These are phyloP conservation scores for Rhizopogon sp. DNA, from an alignment of 768 basidiomycete genomes.

Conservation along the genomic window DNA sequence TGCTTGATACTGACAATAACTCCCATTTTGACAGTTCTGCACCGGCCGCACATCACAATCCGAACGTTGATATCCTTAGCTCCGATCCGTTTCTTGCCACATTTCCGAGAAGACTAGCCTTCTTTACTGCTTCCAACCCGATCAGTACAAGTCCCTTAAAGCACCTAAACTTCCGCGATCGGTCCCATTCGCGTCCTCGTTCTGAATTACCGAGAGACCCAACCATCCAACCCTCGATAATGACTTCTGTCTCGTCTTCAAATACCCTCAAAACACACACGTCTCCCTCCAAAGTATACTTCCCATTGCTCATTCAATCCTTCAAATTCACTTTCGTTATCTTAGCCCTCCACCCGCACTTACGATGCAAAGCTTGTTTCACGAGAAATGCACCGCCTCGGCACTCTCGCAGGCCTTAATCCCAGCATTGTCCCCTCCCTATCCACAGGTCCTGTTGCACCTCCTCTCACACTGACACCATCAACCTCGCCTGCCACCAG, in stretches of 20 bases:
- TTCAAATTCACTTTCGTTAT: constrained; percentile 3
- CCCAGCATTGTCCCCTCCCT: constrained; percentile 36
- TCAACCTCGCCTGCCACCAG: constrained; percentile 35
- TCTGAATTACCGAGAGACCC: constrained; percentile 24
- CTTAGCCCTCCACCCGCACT: constrained; percentile 57
- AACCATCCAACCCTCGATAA: constrained; percentile 12
- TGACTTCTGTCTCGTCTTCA: constrained; percentile 25
- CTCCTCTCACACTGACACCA: constrained; percentile 36
- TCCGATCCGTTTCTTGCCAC: constrained; percentile 11
- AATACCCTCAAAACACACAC: constrained; percentile 23
- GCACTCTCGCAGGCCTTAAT: constrained; percentile 51
- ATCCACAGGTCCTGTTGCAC: constrained; percentile 41
- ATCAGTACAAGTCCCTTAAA: constrained; percentile 20
- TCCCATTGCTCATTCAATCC: constrained; percentile 2
- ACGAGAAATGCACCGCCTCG: constrained; percentile 82
- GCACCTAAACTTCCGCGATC: constrained; percentile 29
- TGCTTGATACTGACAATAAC: constrained; percentile 8
- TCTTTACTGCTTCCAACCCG: constrained; percentile 34
- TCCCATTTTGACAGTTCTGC: constrained; percentile 10
- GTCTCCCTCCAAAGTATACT: constrained; percentile 29
- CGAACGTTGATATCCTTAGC: constrained; percentile 5
- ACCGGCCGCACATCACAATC: constrained; percentile 7
- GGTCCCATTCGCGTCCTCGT: constrained; percentile 33
- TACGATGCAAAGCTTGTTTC: constrained; percentile 79
- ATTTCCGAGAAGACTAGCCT: constrained; percentile 15